These are phyloP conservation scores for Aspergillus nidulans DNA, from an alignment of 495 filamentous ascomycete genomes.

Conservation along the genomic window DNA sequence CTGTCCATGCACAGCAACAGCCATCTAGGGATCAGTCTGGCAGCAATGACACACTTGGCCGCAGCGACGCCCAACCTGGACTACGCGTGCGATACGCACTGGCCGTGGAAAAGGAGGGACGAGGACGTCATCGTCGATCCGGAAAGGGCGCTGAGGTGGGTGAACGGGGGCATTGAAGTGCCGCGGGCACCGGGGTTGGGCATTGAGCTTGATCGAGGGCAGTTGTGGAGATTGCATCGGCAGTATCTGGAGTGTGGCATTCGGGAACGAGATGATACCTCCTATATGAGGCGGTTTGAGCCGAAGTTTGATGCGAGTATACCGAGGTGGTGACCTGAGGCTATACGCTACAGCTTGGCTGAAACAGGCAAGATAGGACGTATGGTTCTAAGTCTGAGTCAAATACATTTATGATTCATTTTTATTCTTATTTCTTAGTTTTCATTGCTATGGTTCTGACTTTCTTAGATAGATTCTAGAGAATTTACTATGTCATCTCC, in stretches of 20 bases:
- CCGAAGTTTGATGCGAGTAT: not conserved
- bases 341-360: too few species aligned
- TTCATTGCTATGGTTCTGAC: too few species aligned
- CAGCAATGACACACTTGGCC: not conserved
- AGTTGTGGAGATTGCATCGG: not conserved
- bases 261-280: not conserved
- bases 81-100: slow-evolving; percentile 3
- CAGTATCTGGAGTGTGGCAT: slow-evolving; percentile 2
- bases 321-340: not conserved
- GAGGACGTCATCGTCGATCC: not conserved
- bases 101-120: slow-evolving; percentile 1
- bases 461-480: too few species aligned
- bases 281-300: not conserved
- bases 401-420: too few species aligned
- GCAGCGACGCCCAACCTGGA: slow-evolving; percentile 1
- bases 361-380: too few species aligned
- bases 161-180: not conserved
- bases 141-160: not conserved
- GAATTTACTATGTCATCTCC: too few species aligned
- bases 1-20: slow-evolving; percentile 2
- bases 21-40: not conserved
- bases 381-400: too few species aligned
- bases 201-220: not conserved
- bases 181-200: not conserved
- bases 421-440: too few species aligned